Evolutionary conservation across 768 basidiomycete species (phyloP).

Genomic region (Dictyophora rubrovolvata): DNA sequence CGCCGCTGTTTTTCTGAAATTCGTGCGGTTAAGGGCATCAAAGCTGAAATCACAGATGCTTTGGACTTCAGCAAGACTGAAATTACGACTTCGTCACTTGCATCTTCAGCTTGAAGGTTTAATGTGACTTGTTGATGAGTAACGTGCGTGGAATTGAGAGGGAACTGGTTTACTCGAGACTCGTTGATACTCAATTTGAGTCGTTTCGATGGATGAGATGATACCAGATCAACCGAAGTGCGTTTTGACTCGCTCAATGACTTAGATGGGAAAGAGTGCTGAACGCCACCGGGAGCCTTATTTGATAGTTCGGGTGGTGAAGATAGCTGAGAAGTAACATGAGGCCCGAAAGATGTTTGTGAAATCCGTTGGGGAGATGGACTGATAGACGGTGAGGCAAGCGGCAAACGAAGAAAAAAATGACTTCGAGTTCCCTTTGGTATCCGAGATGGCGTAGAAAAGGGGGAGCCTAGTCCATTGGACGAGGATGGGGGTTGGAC

Average conservation of each 20-base stretch:
- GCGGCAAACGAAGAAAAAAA: not conserved
- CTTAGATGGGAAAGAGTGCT: not conserved
- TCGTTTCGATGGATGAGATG: not conserved
- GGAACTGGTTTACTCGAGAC: not conserved
- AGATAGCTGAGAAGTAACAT: not conserved
- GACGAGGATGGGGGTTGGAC: not conserved
- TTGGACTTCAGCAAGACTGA: not conserved
- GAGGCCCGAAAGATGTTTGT: not conserved
- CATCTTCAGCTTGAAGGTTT: not conserved
- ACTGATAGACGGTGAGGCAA: slow-evolving; percentile 1
- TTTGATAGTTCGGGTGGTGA: not conserved
- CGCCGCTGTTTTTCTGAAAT: slow-evolving; percentile 2
- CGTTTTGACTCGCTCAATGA: too few species aligned
- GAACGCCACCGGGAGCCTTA: not conserved
- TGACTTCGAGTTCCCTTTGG: not conserved
- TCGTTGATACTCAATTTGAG: not conserved
- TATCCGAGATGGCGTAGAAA: not conserved
- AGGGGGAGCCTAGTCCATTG: not conserved
- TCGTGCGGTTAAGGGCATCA: not conserved
- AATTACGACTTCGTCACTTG: not conserved
- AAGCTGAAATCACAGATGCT: not conserved
- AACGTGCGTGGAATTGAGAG: not conserved
- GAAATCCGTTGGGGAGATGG: not conserved
- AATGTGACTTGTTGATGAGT: not conserved
- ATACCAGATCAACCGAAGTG: not conserved